A percentile compares a stretch with the other conserved stretches of the same genome.
Conservation (phyloP, 345 rosid species). For the Leavenworthia alabamica region DNA sequence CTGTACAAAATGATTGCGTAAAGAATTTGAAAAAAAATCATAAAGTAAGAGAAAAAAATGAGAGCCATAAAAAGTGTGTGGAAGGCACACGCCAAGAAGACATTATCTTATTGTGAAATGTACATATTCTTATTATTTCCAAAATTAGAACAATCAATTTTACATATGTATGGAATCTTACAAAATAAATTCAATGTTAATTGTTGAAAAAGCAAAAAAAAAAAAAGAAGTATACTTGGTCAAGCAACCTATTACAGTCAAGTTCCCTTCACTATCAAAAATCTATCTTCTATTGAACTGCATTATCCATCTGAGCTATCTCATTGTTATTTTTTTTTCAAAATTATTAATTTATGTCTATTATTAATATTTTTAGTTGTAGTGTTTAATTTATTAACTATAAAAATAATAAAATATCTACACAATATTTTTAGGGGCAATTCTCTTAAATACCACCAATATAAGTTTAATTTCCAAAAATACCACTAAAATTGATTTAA, state of each 20-base stretch:
- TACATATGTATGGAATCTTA: background rate
- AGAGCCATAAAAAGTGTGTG: conserved; percentile 28
- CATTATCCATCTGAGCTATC: background rate
- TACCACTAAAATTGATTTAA: no score
- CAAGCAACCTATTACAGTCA: conserved; percentile 19
- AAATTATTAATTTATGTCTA: background rate
- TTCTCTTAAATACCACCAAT: no score
- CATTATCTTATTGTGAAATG: background rate
- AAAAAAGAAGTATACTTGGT: conserved; percentile 4
- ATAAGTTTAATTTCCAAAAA: no score
- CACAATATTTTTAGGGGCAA: no score
- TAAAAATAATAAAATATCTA: background rate
- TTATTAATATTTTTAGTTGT: background rate
- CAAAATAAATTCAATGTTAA: background rate
- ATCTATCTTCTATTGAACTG: background rate
- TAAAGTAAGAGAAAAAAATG: background rate
- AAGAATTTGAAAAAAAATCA: conserved; percentile 1
- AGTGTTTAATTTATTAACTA: background rate
- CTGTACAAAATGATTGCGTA: conserved; percentile 8
- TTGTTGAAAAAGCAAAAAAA: background rate
- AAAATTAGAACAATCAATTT: background rate
- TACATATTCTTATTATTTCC: conserved; percentile 13
- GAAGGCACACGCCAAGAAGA: conserved; percentile 26
- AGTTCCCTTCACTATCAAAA: conserved; percentile 4
- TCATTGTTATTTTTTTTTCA: background rate